These are phyloP conservation scores for Kwoniella shandongensis DNA, from an alignment of 768 basidiomycete genomes.

Conservation along the genomic window DNA sequence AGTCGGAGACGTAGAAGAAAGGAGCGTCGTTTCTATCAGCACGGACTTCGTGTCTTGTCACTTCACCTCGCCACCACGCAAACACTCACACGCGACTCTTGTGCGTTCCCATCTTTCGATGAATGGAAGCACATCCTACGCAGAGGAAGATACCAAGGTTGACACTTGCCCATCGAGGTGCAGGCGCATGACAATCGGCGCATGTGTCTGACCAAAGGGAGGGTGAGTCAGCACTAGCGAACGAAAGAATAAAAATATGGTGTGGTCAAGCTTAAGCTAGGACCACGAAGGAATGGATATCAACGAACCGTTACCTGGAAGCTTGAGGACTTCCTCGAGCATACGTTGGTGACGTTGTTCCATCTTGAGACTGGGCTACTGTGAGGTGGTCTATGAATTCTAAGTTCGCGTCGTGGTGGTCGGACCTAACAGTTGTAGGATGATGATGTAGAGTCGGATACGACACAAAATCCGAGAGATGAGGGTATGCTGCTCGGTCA, in stretches of 20 bases:
- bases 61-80: no score
- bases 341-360: constrained; percentile 41
- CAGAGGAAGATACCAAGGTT: constrained; percentile 72
- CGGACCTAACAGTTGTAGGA: no score
- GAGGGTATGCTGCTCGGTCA: no score
- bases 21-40: no score
- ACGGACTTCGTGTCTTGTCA: no score
- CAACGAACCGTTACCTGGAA: constrained; percentile 76
- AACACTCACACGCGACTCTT: constrained; percentile 85
- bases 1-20: no score
- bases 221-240: background rate
- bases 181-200: constrained; percentile 85
- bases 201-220: constrained; percentile 65
- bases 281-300: no score
- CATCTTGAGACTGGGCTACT: constrained; percentile 12
- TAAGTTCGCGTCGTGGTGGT: no score
- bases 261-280: no score
- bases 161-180: constrained; percentile 81
- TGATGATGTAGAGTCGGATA: no score
- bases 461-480: no score
- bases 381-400: background rate
- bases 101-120: constrained; percentile 92
- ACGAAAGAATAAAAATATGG: no score
- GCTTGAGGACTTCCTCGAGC: constrained; percentile 67
- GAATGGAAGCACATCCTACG: constrained; percentile 82